Evolutionary conservation across 73 alveolate genomes (phyloP).

Genomic region (Paramecium sonneborni): DNA sequence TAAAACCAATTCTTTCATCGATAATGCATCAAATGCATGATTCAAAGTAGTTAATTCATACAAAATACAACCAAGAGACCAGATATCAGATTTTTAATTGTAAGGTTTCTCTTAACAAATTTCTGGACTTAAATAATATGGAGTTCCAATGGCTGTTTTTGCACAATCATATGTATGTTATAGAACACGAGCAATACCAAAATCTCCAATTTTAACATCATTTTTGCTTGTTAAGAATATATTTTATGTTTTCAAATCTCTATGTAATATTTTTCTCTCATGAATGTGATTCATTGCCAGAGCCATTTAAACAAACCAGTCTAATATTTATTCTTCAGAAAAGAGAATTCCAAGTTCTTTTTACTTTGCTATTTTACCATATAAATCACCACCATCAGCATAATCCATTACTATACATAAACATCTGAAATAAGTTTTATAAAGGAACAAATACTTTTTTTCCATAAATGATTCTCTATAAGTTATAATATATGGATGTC

Average conservation of each 20-base stretch:
- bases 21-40: constrained; percentile 98
- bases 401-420: constrained; percentile 98
- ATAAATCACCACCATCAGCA: constrained; percentile 98
- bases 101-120: constrained; percentile 97
- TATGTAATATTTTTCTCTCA: constrained; percentile 94
- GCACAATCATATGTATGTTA: constrained; percentile 97
- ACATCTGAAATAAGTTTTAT: constrained; percentile 66
- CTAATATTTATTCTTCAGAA: constrained; percentile 91
- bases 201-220: constrained; percentile 96
- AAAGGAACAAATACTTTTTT: constrained; percentile 65
- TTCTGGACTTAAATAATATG: constrained; percentile 98
- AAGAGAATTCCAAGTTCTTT: constrained; percentile 80
- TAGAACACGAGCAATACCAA: constrained; percentile 94
- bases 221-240: constrained; percentile 93
- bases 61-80: constrained; percentile 99
- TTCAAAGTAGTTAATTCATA: constrained; percentile 97
- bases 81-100: constrained; percentile 97
- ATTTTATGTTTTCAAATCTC: constrained; percentile 97
- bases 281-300: constrained; percentile 97
- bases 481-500: constrained; percentile 95
- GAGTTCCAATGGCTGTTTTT: constrained; percentile 98
- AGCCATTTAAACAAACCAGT: constrained; percentile 97
- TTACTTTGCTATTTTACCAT: constrained; percentile 90
- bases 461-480: constrained; percentile 93
- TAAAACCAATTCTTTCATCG: constrained; percentile 89